Evolutionary conservation across 192 early-diverging fungal genomes (phyloP).

Genomic region (Coemansia sp.): DNA sequence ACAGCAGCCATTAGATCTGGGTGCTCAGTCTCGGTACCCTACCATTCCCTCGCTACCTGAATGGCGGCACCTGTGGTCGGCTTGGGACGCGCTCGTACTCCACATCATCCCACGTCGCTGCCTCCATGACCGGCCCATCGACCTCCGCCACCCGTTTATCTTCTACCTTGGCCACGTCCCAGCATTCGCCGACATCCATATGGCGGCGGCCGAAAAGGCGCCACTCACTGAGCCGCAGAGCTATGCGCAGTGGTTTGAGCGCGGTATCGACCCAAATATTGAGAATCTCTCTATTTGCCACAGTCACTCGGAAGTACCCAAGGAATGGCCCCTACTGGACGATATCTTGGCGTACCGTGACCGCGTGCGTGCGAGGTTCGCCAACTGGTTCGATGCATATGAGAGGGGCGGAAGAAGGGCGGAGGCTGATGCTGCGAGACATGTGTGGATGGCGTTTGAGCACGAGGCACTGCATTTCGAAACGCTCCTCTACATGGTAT

Average conservation of each 20-base stretch:
- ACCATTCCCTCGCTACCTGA: constrained; percentile 65
- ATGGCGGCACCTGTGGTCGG: constrained; percentile 78
- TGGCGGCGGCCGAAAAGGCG: constrained; percentile 44
- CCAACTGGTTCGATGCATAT: constrained; percentile 40
- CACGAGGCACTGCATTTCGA: constrained; percentile 95
- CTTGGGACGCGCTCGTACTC: constrained; percentile 72
- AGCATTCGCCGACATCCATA: constrained; percentile 65
- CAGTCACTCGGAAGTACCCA: constrained; percentile 69
- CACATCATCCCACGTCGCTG: constrained; percentile 60
- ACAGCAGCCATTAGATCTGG: not conserved
- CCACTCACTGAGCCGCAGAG: constrained; percentile 59
- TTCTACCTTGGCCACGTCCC: constrained; percentile 90
- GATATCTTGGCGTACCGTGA: constrained; percentile 68
- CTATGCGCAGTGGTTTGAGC: constrained; percentile 85
- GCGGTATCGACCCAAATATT: constrained; percentile 90
- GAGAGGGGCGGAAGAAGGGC: constrained; percentile 6
- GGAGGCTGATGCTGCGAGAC: constrained; percentile 43
- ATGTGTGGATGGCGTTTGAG: constrained; percentile 87
- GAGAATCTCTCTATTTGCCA: constrained; percentile 73
- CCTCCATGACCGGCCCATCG: constrained; percentile 71
- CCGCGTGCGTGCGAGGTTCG: constrained; percentile 59
- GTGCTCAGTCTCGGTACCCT: constrained; percentile 5
- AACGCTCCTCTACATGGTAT: constrained; percentile 87
- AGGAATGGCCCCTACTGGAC: constrained; percentile 71
- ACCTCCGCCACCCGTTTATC: constrained; percentile 81